Evolutionary conservation across 441 rosid species (phyloP), one percentile per base, ranked within the genome.

Genomic region (Lepidium campestre): DNA sequence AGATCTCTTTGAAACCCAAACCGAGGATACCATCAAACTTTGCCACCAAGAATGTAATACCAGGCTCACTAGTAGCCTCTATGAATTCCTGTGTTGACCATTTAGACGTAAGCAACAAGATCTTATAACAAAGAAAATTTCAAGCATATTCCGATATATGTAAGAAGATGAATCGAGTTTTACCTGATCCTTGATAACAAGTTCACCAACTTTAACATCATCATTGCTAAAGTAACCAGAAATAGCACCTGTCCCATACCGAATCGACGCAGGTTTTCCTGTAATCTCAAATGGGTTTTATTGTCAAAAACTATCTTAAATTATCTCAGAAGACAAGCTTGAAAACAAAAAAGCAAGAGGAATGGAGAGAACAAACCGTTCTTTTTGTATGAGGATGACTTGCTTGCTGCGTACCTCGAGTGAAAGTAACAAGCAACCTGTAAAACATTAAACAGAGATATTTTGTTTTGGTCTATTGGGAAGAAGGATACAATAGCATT

Each of bases 341-440:
- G 41, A 55, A 27, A 55, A 31, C 34, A 39, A 6, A 62, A 10
- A 47, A 57, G n/a, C 32, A 47, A 53, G 54, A 10, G 22, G 18
- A 41, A 6, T 10, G 37, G 32, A 57, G 32, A 45, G 44, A 59
- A 59, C 73, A 41, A 55, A 85, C 93, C 93, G 27, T 87, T 87
- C 82, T 79, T 83, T 59, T 27, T 62, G 66, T 85, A 87, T 78
- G 90, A 75, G 1, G 77, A 76, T 37, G 93, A 87, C 18, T 74
- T 68, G 48, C 83, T 78, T 59, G 93, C 81, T 76, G 77, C 82
- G 66, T 83, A 87, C 77, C 82, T 87, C 4, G 90, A 67, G 60
- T 87, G 93, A 68, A 87, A 82, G 71, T 77, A 87, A 66, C 93
- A 87, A 15, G 93, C 81, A 73, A 83, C 73, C 93, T 87, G 79